phyloP scores from a whole-genome alignment of 1,139 yeast species.

The Wickerhamiella pararugosa region DNA sequence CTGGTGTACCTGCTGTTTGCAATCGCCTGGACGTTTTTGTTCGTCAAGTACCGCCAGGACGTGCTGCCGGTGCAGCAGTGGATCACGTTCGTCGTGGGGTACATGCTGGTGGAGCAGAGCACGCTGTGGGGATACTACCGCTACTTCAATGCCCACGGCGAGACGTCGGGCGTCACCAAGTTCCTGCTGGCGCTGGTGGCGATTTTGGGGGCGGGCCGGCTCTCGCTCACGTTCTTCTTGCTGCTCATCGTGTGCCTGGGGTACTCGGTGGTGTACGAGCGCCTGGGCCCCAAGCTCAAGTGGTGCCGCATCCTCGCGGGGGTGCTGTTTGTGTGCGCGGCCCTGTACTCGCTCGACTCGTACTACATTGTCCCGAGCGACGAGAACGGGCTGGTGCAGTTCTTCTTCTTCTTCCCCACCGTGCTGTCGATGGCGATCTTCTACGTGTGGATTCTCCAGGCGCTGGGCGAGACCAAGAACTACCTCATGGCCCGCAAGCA shows the following conservation, averaged over 20 bases:
- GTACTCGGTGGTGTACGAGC: constrained; percentile 80
- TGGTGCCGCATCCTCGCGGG: constrained; percentile 66
- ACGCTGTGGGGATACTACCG: constrained; percentile 89
- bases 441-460: constrained; percentile 58
- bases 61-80: constrained; percentile 83
- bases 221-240: constrained; percentile 79
- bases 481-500: constrained; percentile 75
- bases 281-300: constrained; percentile 65
- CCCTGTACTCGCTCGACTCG: constrained; percentile 52
- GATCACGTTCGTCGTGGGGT: constrained; percentile 68
- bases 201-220: constrained; percentile 61
- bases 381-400: constrained; percentile 30
- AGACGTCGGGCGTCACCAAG: constrained; percentile 42
- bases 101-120: constrained; percentile 71
- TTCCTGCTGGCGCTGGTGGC: constrained; percentile 69
- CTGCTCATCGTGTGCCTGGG: constrained; percentile 78
- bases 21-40: constrained; percentile 71
- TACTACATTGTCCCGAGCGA: constrained; percentile 40
- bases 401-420: constrained; percentile 47
- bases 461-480: constrained; percentile 61
- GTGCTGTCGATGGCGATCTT: constrained; percentile 55
- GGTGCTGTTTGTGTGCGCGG: constrained; percentile 52
- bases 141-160: constrained; percentile 50
- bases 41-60: constrained; percentile 75
- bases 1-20: constrained; percentile 69